Percentiles rank a stretch among this genome's conserved stretches.
These are phyloP conservation scores for Cercis canadensis DNA, from an alignment of 306 rosid genomes.

Conservation along the genomic window DNA sequence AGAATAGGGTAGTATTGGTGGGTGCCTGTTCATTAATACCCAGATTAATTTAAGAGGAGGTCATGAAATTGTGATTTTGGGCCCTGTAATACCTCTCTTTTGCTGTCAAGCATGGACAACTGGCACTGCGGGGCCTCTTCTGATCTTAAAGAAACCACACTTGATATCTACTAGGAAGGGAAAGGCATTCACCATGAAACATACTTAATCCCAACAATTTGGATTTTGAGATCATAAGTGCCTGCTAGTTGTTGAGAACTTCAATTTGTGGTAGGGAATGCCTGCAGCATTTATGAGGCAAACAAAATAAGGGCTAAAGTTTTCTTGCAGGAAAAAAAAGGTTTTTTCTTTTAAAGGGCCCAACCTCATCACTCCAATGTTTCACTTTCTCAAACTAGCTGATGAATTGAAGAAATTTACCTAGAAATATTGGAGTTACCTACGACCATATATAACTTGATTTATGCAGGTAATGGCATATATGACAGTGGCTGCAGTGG, in stretches of 20 bases:
- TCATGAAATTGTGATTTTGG: background rate
- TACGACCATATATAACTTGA: background rate
- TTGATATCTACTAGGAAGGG: background rate
- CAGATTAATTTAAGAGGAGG: background rate
- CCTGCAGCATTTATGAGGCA: slow-evolving; percentile 5
- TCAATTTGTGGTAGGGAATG: slow-evolving; percentile 21
- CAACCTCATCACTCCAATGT: too few species aligned
- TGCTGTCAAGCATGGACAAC: background rate
- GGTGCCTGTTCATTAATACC: background rate
- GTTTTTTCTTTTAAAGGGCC: background rate
- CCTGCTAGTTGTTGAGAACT: slow-evolving; percentile 27
- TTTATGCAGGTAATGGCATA: slow-evolving; percentile 77
- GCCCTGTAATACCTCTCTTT: background rate
- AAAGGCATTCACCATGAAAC: slow-evolving; percentile 11
- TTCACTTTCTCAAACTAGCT: too few species aligned
- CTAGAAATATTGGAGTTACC: too few species aligned
- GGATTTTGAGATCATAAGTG: slow-evolving; percentile 1
- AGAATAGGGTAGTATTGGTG: slow-evolving; percentile 6
- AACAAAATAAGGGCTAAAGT: slow-evolving; percentile 20
- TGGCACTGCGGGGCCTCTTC: background rate
- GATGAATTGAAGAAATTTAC: too few species aligned
- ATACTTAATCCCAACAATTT: slow-evolving; percentile 25
- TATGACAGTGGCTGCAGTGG: slow-evolving; percentile 66
- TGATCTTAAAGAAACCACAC: background rate
- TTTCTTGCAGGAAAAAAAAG: background rate